Percentiles rank a stretch among this genome's conserved stretches.
Conservation (phyloP, 768 basidiomycete genomes). For the Neoboletus magnificus region DNA sequence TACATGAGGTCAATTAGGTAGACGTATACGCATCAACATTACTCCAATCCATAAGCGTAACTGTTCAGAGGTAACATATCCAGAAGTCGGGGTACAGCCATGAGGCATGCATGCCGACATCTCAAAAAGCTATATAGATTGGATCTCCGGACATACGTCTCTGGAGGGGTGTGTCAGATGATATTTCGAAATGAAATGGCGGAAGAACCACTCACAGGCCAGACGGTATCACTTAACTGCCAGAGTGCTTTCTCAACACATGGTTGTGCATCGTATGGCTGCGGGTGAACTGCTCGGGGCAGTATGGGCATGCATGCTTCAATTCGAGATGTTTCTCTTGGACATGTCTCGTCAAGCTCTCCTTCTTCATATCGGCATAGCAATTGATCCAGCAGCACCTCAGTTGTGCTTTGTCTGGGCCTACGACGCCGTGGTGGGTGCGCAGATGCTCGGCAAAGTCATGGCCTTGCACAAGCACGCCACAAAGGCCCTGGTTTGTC, state of each 20-base stretch:
- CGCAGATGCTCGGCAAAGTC: slow-evolving; percentile 24
- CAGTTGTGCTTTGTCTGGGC: slow-evolving; percentile 7
- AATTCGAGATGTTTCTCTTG: slow-evolving; percentile 23
- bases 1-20: slow-evolving; percentile 10
- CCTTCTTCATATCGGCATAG: slow-evolving; percentile 20
- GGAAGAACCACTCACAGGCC: background rate
- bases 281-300: slow-evolving; percentile 26
- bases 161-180: background rate
- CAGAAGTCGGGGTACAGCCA: background rate
- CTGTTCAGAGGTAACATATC: background rate
- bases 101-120: background rate
- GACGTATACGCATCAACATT: background rate
- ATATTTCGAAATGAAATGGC: background rate
- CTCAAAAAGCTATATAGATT: background rate
- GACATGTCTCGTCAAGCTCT: slow-evolving; percentile 28
- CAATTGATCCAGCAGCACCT: slow-evolving; percentile 22
- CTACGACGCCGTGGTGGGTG: slow-evolving; percentile 15
- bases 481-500: background rate
- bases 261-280: slow-evolving; percentile 21
- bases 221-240: background rate
- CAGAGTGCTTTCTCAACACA: slow-evolving; percentile 4
- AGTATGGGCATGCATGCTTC: slow-evolving; percentile 16
- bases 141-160: background rate
- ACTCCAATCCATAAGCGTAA: background rate
- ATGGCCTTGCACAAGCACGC: background rate